A percentile compares a stretch with the other conserved stretches of the same genome.
phyloP scores from a whole-genome alignment of 1,284 basidiomycete genomes.

The Puccinia hordei region DNA sequence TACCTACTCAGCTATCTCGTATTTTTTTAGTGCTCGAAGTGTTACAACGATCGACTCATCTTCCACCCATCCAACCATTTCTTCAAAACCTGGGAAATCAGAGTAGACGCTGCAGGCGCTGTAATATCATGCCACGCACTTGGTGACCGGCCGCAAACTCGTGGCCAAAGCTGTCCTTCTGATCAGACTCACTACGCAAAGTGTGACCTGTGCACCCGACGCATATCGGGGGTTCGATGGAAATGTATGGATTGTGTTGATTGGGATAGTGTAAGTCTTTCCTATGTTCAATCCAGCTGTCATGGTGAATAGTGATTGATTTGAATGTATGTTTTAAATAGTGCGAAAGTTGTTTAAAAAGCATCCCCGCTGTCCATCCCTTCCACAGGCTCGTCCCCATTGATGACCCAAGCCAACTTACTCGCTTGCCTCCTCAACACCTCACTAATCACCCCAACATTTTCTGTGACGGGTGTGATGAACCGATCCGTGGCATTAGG shows the following conservation, averaged over 20 bases:
- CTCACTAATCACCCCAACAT: conserved; percentile 51
- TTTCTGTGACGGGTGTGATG: conserved; percentile 54
- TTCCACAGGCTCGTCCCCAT: conserved; percentile 53
- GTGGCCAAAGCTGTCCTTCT: neutral
- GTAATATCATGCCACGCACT: neutral
- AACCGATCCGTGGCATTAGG: conserved; percentile 60
- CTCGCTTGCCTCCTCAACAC: conserved; percentile 2
- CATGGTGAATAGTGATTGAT: conserved; percentile 60
- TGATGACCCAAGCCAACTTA: conserved; percentile 27
- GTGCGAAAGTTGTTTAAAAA: conserved; percentile 51
- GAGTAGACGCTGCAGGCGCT: neutral
- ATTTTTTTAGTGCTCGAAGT: conserved; percentile 21
- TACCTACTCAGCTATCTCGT: neutral
- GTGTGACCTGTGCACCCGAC: conserved; percentile 70
- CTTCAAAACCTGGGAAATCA: conserved; percentile 11
- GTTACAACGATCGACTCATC: conserved; percentile 13
- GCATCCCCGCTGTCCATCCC: conserved; percentile 52
- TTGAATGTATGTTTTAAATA: conserved; percentile 10
- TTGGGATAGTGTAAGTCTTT: conserved; percentile 60
- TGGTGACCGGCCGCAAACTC: neutral
- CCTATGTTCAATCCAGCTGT: conserved; percentile 74
- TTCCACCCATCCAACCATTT: conserved; percentile 29
- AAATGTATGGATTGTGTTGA: conserved; percentile 64
- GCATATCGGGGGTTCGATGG: conserved; percentile 69
- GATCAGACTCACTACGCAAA: conserved; percentile 64